phyloP scores from a whole-genome alignment of 257 asterid genomes.

The Fraxinus excelsior region DNA sequence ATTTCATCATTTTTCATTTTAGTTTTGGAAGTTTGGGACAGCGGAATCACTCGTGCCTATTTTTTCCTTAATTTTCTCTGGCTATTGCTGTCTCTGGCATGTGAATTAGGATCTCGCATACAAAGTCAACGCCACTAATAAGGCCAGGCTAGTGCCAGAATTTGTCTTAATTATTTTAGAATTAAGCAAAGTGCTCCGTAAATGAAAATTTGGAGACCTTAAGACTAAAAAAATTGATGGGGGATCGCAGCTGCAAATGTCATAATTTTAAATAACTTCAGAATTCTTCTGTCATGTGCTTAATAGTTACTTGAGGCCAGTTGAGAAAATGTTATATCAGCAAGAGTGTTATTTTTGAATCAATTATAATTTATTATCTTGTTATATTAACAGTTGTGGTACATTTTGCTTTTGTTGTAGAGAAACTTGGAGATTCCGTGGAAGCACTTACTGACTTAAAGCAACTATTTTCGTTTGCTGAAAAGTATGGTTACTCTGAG shows the following conservation, averaged over 20 bases:
- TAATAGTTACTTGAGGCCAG: not conserved
- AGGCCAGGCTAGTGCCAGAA: not conserved
- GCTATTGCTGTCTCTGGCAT: not conserved
- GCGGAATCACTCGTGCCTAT: not conserved
- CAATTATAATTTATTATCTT: not conserved
- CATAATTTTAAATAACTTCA: not conserved
- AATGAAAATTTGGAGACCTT: not conserved
- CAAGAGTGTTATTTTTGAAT: not conserved
- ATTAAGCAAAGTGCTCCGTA: not conserved
- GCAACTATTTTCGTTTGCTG: slow-evolving; percentile 82
- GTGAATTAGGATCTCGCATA: not conserved
- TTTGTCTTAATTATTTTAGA: not conserved
- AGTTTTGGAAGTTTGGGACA: slow-evolving; percentile 4
- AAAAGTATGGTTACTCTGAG: slow-evolving; percentile 79
- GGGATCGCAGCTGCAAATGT: not conserved
- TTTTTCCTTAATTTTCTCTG: not conserved
- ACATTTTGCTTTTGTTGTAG: slow-evolving; percentile 36
- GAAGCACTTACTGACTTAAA: slow-evolving; percentile 84
- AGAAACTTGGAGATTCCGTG: slow-evolving; percentile 74
- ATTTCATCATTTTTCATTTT: slow-evolving; percentile 11
- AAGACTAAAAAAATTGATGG: not conserved
- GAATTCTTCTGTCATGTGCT: not conserved
- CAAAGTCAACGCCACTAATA: not conserved
- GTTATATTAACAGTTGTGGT: not conserved
- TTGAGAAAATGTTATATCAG: not conserved